phyloP scores from a whole-genome alignment of 306 rosid species.

The Cucumis melo region DNA sequence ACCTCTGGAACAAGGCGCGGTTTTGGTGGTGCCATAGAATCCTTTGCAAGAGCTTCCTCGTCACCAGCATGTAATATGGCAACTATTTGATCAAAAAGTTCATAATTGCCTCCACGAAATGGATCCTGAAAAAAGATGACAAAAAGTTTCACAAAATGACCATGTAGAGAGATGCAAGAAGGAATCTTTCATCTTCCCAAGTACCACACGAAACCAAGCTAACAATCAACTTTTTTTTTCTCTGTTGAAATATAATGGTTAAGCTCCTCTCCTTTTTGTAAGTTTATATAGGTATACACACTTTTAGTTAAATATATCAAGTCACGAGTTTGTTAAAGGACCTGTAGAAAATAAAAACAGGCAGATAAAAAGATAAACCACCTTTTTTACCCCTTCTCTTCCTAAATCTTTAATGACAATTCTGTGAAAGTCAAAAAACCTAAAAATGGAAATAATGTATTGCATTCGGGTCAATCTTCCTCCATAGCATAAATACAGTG shows the following conservation, averaged over 20 bases:
- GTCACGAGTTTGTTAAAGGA: background rate
- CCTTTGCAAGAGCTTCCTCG: conserved; percentile 55
- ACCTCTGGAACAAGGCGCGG: conserved; percentile 74
- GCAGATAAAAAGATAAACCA: background rate
- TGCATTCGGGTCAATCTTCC: background rate
- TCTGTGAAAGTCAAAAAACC: background rate
- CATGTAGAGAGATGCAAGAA: background rate
- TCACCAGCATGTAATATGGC: conserved; percentile 55
- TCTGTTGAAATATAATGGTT: background rate
- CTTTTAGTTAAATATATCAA: background rate
- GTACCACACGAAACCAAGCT: background rate
- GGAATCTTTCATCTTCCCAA: background rate
- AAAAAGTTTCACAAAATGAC: background rate
- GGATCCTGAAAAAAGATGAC: conserved; percentile 54
- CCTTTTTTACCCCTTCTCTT: background rate
- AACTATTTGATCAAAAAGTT: conserved; percentile 53
- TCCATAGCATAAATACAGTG: background rate
- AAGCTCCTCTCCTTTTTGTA: background rate
- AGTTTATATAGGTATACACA: background rate
- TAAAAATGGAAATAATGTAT: background rate
- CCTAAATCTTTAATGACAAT: background rate
- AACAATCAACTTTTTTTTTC: background rate
- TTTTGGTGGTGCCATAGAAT: conserved; percentile 52
- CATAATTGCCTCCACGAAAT: conserved; percentile 79
- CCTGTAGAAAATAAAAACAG: background rate